Percentiles rank a stretch among this genome's conserved stretches.
These are phyloP conservation scores for Luzula sylvatica DNA, from an alignment of 176 grass and related monocot genomes.

Conservation along the genomic window DNA sequence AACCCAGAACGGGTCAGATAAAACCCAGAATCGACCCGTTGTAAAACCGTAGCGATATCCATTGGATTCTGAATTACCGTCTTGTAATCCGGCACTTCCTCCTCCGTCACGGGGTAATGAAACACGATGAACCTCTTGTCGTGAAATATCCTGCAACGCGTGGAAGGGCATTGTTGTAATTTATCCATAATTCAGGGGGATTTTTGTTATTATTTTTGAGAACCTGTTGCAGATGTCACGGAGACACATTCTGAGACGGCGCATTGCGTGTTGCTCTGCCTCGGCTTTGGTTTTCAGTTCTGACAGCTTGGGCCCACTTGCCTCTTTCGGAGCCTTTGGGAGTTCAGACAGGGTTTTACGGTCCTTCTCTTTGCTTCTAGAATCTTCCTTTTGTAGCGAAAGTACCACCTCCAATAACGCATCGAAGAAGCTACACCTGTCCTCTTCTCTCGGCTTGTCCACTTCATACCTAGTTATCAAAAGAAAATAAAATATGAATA, in stretches of 20 bases:
- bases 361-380: conserved; percentile 62
- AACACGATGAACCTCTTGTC: conserved; percentile 90
- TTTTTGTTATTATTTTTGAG: no score
- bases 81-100: conserved; percentile 85
- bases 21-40: conserved; percentile 71
- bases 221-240: conserved; percentile 98
- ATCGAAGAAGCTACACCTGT: conserved; percentile 62
- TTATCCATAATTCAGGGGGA: no score
- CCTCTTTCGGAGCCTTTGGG: conserved; percentile 79
- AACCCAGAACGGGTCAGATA: conserved; percentile 54
- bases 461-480: conserved; percentile 76
- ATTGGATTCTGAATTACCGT: conserved; percentile 76
- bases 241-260: conserved; percentile 92
- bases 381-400: conserved; percentile 66
- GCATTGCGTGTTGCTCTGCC: conserved; percentile 90
- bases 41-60: conserved; percentile 93
- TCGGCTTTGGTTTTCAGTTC: conserved; percentile 85
- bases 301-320: conserved; percentile 58
- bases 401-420: conserved; percentile 51
- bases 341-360: conserved; percentile 54
- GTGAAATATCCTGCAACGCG: conserved; percentile 61
- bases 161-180: no score
- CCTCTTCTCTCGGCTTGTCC: conserved; percentile 60
- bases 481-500: conserved; percentile 19
- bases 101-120: conserved; percentile 84